Evolutionary conservation across 805 yeast species (phyloP).

Genomic region (Isabelozyma gotoi): DNA sequence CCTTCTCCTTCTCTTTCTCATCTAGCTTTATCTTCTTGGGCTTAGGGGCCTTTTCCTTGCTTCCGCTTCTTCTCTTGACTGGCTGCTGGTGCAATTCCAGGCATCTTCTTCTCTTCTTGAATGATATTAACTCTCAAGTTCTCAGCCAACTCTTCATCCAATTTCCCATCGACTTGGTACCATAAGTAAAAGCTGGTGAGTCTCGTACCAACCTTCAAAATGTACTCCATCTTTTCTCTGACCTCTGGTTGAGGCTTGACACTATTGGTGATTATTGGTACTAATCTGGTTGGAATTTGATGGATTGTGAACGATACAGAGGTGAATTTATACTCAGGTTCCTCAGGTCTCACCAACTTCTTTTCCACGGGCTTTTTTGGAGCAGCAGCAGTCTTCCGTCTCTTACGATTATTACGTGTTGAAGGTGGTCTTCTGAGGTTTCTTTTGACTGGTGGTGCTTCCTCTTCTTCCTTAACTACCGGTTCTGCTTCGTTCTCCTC

Average conservation of each 20-base stretch:
- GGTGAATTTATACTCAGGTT: conserved; percentile 51
- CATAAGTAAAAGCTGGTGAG: conserved; percentile 66
- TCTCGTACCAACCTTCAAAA: conserved; percentile 59
- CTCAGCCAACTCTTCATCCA: conserved; percentile 68
- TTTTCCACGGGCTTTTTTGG: conserved; percentile 14
- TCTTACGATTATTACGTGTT: conserved; percentile 11
- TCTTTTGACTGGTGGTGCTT: conserved; percentile 5
- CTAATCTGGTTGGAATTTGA: conserved; percentile 64
- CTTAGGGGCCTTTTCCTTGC: conserved; percentile 24
- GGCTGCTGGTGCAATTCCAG: conserved; percentile 24
- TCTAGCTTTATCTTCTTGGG: conserved; percentile 13
- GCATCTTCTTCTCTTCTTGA: conserved; percentile 50
- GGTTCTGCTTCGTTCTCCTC: conserved; percentile 16
- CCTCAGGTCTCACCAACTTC: conserved; percentile 29
- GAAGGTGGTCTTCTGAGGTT: conserved; percentile 15
- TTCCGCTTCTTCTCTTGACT: conserved; percentile 30
- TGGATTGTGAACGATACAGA: conserved; percentile 65
- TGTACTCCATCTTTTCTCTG: conserved; percentile 57
- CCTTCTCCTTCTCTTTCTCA: not conserved
- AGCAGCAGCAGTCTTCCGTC: conserved; percentile 13
- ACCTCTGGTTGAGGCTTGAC: conserved; percentile 59
- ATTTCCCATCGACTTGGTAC: conserved; percentile 79
- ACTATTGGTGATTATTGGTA: conserved; percentile 66
- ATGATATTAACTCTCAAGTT: conserved; percentile 56
- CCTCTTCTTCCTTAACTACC: conserved; percentile 6